Conservation (phyloP, 495 filamentous ascomycete species). For the Penicillium goetzii region DNA sequence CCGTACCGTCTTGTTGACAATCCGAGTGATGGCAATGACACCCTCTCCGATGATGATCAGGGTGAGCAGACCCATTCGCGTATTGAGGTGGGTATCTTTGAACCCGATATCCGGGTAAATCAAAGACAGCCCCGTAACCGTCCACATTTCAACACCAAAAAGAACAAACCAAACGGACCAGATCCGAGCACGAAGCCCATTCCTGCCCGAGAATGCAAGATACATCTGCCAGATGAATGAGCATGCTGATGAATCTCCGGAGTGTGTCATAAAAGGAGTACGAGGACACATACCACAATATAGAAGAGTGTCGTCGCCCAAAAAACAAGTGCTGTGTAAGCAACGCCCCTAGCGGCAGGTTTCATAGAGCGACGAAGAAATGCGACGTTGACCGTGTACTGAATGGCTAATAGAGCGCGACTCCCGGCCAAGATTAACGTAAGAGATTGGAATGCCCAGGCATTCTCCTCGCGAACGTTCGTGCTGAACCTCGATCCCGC, state of each 20-base stretch:
- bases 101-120: constrained; percentile 61
- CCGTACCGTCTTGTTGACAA: constrained; percentile 59
- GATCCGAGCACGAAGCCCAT: constrained; percentile 36
- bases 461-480: constrained; percentile 47
- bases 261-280: not conserved
- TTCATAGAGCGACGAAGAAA: constrained; percentile 48
- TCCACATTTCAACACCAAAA: constrained; percentile 56
- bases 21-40: constrained; percentile 56
- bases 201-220: constrained; percentile 38
- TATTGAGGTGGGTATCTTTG: constrained; percentile 66
- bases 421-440: constrained; percentile 63
- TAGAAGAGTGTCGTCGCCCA: constrained; percentile 52
- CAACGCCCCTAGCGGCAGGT: constrained; percentile 33
- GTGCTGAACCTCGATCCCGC: constrained; percentile 60
- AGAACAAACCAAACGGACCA: constrained; percentile 65
- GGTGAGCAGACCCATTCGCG: constrained; percentile 68
- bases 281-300: constrained; percentile 47
- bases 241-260: constrained; percentile 9
- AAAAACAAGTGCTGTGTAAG: constrained; percentile 47
- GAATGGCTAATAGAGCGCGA: constrained; percentile 58
- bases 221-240: constrained; percentile 36
- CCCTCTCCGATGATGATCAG: constrained; percentile 73
- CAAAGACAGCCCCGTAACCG: constrained; percentile 58
- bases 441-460: constrained; percentile 50
- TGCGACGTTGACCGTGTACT: constrained; percentile 56